A percentile compares a stretch with the other conserved stretches of the same genome.
phyloP scores from a whole-genome alignment of 139 green algal genomes.

The Yamagishiella unicocca region DNA sequence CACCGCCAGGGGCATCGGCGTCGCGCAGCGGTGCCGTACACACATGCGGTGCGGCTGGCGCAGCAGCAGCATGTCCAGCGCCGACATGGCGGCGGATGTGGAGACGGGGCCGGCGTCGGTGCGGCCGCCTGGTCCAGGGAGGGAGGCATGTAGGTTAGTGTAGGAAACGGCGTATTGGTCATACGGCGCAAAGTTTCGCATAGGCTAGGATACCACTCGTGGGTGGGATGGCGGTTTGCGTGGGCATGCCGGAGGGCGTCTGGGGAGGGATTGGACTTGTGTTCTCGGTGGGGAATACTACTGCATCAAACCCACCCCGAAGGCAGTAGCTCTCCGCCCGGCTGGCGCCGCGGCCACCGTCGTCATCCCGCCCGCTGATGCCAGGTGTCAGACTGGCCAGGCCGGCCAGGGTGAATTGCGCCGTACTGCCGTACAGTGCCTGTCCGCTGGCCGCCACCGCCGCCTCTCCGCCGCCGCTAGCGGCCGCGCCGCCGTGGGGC shows the following conservation, averaged over 20 bases:
- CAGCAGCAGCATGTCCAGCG: constrained; percentile 54
- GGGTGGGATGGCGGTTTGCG: no score
- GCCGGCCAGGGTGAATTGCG: neutral
- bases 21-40: constrained; percentile 54
- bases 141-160: neutral
- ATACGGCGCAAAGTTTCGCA: no score
- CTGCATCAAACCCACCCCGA: neutral
- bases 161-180: neutral
- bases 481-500: neutral
- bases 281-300: neutral
- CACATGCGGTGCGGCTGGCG: constrained; percentile 21
- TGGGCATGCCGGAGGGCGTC: no score
- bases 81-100: constrained; percentile 13
- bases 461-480: neutral
- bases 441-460: neutral
- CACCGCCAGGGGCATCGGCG: constrained; percentile 56
- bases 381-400: constrained; percentile 33
- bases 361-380: constrained; percentile 25
- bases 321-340: constrained; percentile 42
- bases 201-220: no score
- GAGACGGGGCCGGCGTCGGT: constrained; percentile 5
- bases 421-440: neutral
- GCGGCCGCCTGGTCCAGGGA: neutral
- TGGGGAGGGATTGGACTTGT: no score
- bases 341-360: neutral